Conservation (phyloP, 768 basidiomycete species). For the Candolleomyces efflorescens region DNA sequence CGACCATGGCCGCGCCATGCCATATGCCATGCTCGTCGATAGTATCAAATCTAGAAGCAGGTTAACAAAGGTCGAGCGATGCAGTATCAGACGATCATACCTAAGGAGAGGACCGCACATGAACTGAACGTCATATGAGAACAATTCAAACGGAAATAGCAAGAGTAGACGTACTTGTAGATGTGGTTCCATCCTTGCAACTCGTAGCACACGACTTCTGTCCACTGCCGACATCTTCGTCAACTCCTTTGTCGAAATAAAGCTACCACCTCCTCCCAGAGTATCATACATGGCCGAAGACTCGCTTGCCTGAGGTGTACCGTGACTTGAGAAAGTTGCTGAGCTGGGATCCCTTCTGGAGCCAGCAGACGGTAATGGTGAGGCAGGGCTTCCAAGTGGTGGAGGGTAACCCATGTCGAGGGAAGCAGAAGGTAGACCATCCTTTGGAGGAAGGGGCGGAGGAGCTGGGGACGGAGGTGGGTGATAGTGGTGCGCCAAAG, state of each 20-base stretch:
- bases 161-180: conserved; percentile 45
- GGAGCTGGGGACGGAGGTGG: conserved; percentile 21
- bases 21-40: conserved; percentile 74
- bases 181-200: conserved; percentile 73
- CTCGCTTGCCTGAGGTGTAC: conserved; percentile 14
- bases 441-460: conserved; percentile 47
- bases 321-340: neutral
- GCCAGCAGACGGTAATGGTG: neutral
- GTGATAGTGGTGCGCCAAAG: conserved; percentile 1
- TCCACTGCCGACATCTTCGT: conserved; percentile 58
- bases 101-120: conserved; percentile 87
- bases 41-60: conserved; percentile 69
- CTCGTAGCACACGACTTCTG: conserved; percentile 52
- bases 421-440: conserved; percentile 24
- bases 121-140: conserved; percentile 38
- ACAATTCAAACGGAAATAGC: neutral
- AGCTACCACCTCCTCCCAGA: neutral
- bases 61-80: conserved; percentile 1
- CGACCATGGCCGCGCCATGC: conserved; percentile 85
- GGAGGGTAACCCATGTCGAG: conserved; percentile 5
- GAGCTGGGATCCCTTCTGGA: neutral
- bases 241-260: conserved; percentile 35
- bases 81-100: conserved; percentile 20
- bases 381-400: neutral
- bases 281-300: neutral